These are phyloP conservation scores for Colletotrichum sp. DNA, from an alignment of 2,329 filamentous ascomycete genomes.

Conservation along the genomic window DNA sequence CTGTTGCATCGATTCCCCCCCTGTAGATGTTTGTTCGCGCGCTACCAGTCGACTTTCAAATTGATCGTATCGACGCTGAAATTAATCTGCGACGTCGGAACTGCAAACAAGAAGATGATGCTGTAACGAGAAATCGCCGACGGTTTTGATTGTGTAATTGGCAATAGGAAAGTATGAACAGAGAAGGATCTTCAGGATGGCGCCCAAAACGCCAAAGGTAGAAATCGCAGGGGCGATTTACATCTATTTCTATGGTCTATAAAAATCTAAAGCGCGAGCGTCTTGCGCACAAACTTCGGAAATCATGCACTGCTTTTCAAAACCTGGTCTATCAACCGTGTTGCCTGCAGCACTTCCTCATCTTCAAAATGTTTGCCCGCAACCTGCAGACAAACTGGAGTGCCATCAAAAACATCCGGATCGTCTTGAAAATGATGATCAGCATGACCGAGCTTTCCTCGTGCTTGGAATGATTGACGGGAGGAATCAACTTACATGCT, in stretches of 20 bases:
- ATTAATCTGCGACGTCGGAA: neutral
- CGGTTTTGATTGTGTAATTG: neutral
- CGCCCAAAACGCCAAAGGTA: neutral
- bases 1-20: neutral
- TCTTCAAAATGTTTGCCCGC: constrained; percentile 12
- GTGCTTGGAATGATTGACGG: too few relatives aligned
- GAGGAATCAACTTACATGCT: constrained; percentile 1
- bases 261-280: too few relatives aligned
- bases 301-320: neutral
- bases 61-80: neutral
- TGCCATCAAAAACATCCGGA: neutral
- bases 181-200: neutral
- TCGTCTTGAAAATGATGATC: neutral
- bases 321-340: neutral
- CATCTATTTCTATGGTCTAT: neutral
- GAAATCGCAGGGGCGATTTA: neutral
- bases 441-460: neutral
- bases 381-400: neutral
- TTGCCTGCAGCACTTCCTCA: constrained; percentile 9
- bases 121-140: neutral
- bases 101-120: neutral
- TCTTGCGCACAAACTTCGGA: too few relatives aligned
- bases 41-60: neutral
- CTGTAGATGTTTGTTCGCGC: neutral
- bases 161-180: neutral